These are phyloP conservation scores for Puccinia hordei DNA, from an alignment of 1,284 basidiomycete genomes.

Conservation along the genomic window DNA sequence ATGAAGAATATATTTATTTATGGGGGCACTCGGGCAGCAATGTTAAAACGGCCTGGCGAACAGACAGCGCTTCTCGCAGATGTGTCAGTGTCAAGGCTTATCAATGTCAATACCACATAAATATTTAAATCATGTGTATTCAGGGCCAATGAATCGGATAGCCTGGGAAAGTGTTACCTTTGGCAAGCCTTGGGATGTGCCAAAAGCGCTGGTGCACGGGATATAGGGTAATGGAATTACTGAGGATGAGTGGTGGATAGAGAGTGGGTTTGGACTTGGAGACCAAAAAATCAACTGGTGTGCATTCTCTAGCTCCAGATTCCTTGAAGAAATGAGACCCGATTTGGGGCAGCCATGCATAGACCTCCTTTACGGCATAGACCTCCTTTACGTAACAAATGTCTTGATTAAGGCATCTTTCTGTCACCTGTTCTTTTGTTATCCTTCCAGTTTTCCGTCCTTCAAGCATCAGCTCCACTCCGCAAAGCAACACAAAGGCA, in stretches of 20 bases:
- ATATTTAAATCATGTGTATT: not conserved
- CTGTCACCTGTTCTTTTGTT: too few species aligned
- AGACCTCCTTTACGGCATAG: not conserved
- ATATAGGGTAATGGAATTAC: too few species aligned
- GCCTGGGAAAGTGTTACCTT: conserved; percentile 1
- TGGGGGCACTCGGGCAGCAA: not conserved
- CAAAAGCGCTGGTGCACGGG: not conserved
- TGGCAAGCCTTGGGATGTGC: not conserved
- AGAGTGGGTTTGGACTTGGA: too few species aligned
- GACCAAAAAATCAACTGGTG: too few species aligned
- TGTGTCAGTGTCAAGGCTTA: not conserved
- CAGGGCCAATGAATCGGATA: not conserved
- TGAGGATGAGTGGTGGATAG: too few species aligned
- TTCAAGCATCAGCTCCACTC: too few species aligned
- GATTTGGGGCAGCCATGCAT: not conserved
- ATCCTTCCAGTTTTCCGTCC: too few species aligned
- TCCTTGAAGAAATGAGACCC: not conserved
- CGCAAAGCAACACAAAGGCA: too few species aligned
- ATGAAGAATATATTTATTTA: not conserved
- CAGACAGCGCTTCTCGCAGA: not conserved
- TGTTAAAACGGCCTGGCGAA: not conserved
- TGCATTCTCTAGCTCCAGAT: too few species aligned
- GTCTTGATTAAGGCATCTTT: too few species aligned
- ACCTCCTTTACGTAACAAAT: too few species aligned
- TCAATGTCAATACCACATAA: not conserved